Base-by-base conservation (phyloP, 2,329 filamentous ascomycete species). In the Fusarium udum region DNA sequence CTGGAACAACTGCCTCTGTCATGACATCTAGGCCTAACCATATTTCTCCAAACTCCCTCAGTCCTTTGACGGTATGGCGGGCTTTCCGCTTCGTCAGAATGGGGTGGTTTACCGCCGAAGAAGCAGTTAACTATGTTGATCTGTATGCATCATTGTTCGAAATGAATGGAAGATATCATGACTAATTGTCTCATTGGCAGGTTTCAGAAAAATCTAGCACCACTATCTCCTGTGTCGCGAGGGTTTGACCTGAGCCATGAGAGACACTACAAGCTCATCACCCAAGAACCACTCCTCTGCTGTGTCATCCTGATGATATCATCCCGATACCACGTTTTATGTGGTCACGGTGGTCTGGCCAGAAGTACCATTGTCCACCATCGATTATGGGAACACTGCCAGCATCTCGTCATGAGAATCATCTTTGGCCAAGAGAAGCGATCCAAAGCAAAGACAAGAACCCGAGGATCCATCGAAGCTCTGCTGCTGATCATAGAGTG, bases 401-500 rank as follows among this genome's bases (percentile, higher is more conserved):
- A 88, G 63, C 83, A 87, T 61, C 81, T 89, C 26, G 84, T 88
- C 18, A 85, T 85, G 82, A 82, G 86, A 58, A 83, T 89, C 7
- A 86, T 87, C 62, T 84, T 88, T 31, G 87, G 87, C 0, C 86
- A 88, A 63, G 87, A 88, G 58, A 87, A 87, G 64, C 80, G 82
- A 3, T 85, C 84, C 7, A 86, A 85, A 56, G 84, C 85, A 5
- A 86, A 86, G 43, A 81, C 82, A 4, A 80, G 87, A 10, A 86
- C 85, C 0, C 82, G 87, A 31, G 87, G 87, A 0, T 86, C 86
- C 0, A 87, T 89, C 7, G 86, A 89, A 70, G 87, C 86, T 0
- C 80, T 89, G 0, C 72, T 89, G 4, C 76, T 89, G 4, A 83
- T 89, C n/a, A 86, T 85, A 1, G 87, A 89, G 75, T 89, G 87